Evolutionary conservation across 2,329 filamentous ascomycete species (phyloP), one percentile per base, ranked within the genome.

Genomic region (Stagonosporopsis tanaceti): DNA sequence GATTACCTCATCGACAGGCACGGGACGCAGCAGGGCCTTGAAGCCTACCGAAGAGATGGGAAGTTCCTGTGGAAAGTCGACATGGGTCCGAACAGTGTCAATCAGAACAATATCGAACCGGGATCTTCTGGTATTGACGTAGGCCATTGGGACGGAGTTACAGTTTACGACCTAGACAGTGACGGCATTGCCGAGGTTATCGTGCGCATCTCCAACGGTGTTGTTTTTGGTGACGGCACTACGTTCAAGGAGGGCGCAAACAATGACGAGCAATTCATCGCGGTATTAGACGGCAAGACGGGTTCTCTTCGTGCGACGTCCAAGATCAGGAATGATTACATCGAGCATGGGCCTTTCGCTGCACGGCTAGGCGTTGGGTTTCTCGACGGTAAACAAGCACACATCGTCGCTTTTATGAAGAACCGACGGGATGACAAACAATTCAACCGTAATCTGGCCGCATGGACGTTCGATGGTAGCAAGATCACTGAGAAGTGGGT

Each of bases 331-430:
- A 60, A 47, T 6, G 45, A 53, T 11, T 57, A 60, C 34, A 60
- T 60, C 17, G n/a, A 40, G 27, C 27, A 60, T 45, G 58, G 58
- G 7, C 53, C 58, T 20, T 48, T 57, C 15, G 58, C 58, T 40
- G 58, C 58, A 34, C 58, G 58, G 8, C 40, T 59, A 11, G 27
- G 28, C 17, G 24, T 57, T 20, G 53, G 34, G 3, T 50, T 42
- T 3, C 53, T 39, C 2, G 35, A 48, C 12, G 46, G 34, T 2
- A 12, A 27, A 22, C 34, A n/a, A 4, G 52, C 56, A 8, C 59
- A 62, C 24, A 28, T 62, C 14, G 52, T 62, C 20, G 56, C 39
- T 2, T 62, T 53, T 30, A 59, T 57, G 52, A 62, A 62, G 37
- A 59, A 62, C 32, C 42, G 59, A 22, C 39, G 32, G 17, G 48